These are phyloP conservation scores for Apiotrichum porosum DNA, from an alignment of 1,284 basidiomycete genomes.

Conservation along the genomic window DNA sequence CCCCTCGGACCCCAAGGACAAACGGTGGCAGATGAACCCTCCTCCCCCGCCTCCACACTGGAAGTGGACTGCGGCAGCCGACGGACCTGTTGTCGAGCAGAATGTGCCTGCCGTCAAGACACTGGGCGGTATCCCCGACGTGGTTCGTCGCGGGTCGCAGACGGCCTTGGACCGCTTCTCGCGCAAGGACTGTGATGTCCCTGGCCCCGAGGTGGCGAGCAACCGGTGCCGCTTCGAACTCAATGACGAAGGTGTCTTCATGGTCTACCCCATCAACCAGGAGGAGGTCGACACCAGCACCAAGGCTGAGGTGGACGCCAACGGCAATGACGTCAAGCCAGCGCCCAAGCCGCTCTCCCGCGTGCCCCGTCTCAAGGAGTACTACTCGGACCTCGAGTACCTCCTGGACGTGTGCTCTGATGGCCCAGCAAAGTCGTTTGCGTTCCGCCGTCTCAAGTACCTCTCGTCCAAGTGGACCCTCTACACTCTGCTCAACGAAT, in stretches of 20 bases:
- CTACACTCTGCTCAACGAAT: constrained; percentile 89
- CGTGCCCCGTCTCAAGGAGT: constrained; percentile 84
- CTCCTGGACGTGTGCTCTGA: constrained; percentile 79
- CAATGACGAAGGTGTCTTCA: constrained; percentile 81
- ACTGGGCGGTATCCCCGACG: background rate
- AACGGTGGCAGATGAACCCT: constrained; percentile 78
- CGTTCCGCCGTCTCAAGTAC: constrained; percentile 88
- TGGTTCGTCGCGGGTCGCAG: background rate
- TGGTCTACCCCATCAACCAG: constrained; percentile 57
- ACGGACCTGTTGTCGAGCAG: constrained; percentile 41
- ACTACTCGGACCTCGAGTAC: constrained; percentile 94
- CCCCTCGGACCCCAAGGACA: constrained; percentile 1
- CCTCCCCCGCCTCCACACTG: constrained; percentile 87
- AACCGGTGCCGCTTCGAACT: constrained; percentile 60
- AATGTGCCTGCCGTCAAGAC: background rate
- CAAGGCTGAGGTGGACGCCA: background rate
- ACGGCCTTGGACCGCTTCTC: constrained; percentile 42
- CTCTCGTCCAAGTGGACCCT: constrained; percentile 93
- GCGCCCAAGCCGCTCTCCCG: constrained; percentile 59
- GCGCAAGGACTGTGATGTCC: constrained; percentile 65
- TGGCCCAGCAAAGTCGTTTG: constrained; percentile 94
- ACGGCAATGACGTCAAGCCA: constrained; percentile 8
- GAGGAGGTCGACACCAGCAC: too few relatives aligned
- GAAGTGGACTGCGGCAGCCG: constrained; percentile 61
- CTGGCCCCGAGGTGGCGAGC: constrained; percentile 50